A percentile compares a stretch with the other conserved stretches of the same genome.
Evolutionary conservation across 768 basidiomycete species (phyloP).

Genomic region (Holtermanniella nyarrowii): DNA sequence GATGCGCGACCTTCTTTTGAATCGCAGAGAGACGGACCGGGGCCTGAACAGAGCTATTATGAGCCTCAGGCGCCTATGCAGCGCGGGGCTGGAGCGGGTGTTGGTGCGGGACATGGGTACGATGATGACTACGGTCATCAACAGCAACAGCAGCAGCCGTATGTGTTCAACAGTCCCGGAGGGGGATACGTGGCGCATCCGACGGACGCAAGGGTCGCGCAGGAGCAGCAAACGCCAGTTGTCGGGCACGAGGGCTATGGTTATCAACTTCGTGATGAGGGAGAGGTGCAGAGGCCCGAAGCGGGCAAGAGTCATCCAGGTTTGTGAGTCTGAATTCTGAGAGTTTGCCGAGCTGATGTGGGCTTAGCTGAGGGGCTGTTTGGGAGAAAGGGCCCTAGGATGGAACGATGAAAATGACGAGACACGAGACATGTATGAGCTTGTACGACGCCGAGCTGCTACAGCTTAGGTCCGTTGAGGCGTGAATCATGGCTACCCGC

Average conservation of each 20-base stretch:
- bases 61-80: neutral
- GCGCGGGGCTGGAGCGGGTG: no score
- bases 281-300: conserved; percentile 19
- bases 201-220: conserved; percentile 10
- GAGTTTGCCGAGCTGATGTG: neutral
- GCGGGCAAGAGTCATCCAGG: conserved; percentile 25
- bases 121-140: neutral
- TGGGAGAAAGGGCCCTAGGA: conserved; percentile 26
- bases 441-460: no score
- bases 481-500: no score
- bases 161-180: conserved; percentile 14
- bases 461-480: no score
- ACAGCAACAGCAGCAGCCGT: conserved; percentile 1
- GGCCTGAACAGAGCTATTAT: conserved; percentile 1
- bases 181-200: conserved; percentile 19
- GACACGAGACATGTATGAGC: no score
- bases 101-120: neutral
- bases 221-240: conserved; percentile 21
- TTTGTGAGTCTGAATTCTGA: conserved; percentile 2
- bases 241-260: conserved; percentile 14
- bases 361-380: conserved; percentile 27
- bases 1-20: conserved; percentile 33
- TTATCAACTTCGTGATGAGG: conserved; percentile 8
- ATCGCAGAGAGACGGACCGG: conserved; percentile 14
- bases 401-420: no score